phyloP scores from a whole-genome alignment of 352 stramenopile species.

The Blastocystis sp. region DNA sequence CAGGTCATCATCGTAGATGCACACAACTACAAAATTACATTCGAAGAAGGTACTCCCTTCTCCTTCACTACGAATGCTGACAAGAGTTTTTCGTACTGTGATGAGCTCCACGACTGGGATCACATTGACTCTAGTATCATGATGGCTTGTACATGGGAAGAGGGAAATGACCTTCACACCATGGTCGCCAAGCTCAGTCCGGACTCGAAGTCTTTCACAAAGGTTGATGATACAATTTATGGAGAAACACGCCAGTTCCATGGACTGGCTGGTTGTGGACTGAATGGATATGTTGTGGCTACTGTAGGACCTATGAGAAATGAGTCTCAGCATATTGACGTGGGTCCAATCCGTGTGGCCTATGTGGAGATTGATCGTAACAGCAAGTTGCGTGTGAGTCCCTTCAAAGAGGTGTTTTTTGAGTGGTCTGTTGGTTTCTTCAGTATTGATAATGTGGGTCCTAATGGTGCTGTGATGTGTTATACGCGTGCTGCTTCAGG shows the following conservation, averaged over 20 bases:
- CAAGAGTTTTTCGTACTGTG: neutral
- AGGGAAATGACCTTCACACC: neutral
- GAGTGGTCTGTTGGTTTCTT: slow-evolving; percentile 17
- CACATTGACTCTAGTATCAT: neutral
- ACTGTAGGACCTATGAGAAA: neutral
- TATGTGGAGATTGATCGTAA: neutral
- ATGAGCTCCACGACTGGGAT: neutral
- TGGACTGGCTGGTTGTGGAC: slow-evolving; percentile 17
- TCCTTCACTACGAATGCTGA: neutral
- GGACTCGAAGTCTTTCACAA: neutral
- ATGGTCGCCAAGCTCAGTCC: neutral
- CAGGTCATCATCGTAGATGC: neutral
- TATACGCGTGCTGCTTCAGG: slow-evolving; percentile 30
- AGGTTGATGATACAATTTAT: neutral
- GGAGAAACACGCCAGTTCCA: slow-evolving; percentile 3
- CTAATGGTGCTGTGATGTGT: slow-evolving; percentile 28
- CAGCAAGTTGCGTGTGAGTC: neutral
- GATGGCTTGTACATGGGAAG: slow-evolving; percentile 5
- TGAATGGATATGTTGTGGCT: slow-evolving; percentile 15
- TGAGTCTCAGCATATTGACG: neutral
- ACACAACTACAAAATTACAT: neutral
- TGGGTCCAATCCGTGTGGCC: neutral
- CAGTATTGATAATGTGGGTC: slow-evolving; percentile 13
- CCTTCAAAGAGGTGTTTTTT: neutral
- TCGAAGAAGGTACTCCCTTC: neutral